Percentiles rank a stretch among this genome's conserved stretches.
These are phyloP conservation scores for Trichoderma endophyticum DNA, from an alignment of 2,329 filamentous ascomycete species.

Conservation along the genomic window DNA sequence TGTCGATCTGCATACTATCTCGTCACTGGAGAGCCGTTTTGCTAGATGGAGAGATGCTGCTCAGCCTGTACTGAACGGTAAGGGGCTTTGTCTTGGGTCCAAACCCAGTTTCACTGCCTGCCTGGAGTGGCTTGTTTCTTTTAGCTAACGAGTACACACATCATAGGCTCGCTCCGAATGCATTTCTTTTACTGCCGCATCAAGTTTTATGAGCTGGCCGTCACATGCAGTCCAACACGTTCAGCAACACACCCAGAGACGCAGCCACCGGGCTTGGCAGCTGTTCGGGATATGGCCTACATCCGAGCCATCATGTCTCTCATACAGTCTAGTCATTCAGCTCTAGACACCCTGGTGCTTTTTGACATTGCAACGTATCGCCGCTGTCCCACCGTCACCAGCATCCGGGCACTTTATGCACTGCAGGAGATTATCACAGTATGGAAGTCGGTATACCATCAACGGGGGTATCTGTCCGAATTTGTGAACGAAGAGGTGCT, in stretches of 20 bases:
- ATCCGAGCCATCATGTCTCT: not conserved
- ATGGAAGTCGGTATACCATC: not conserved
- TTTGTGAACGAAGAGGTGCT: not conserved
- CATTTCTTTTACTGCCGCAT: slow-evolving; percentile 5
- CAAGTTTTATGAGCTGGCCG: not conserved
- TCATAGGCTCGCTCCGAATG: not conserved
- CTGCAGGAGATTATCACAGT: not conserved
- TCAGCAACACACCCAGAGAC: not conserved
- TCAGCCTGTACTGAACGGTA: not conserved
- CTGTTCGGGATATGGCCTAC: not conserved
- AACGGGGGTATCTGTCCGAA: not conserved
- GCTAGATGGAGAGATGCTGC: not conserved
- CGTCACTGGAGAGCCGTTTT: not conserved
- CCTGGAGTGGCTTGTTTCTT: not conserved
- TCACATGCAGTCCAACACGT: not conserved
- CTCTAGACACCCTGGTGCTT: not conserved
- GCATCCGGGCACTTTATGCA: not conserved
- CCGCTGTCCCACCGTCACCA: not conserved
- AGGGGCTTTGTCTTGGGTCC: not conserved
- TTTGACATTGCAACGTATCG: not conserved
- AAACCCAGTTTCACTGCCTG: not conserved
- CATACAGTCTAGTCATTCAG: not conserved
- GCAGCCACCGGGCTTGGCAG: not conserved
- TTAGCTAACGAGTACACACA: not conserved
- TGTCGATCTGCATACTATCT: not conserved